Base-by-base conservation (phyloP, 305 asterid genomes). In the Nicotiana rustica region DNA sequence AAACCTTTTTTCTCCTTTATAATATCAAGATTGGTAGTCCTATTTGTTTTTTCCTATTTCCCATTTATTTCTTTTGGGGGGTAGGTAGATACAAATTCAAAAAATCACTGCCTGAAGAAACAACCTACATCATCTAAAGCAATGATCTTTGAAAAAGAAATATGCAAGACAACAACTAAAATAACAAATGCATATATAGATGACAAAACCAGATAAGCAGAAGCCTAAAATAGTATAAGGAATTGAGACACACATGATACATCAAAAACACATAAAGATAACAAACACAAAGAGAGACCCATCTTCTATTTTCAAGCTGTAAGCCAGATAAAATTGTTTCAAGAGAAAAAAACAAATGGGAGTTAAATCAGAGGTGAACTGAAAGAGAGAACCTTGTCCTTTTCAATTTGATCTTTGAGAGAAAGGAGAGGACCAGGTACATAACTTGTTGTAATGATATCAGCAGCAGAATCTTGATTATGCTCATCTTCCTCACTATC, bases 391-490 rank as follows among this genome's bases (percentile, higher is more conserved):
- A 92, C 97, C 97, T 93, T 86, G 87, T 93, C 95, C 88, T 92
- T 91, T 67, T 90, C 95, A 84, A 92, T 90, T 86, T 92, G 97
- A 6, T 88, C 95, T 85, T 90, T 92, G 85, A 91, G 97, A 84
- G 97, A 93, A 82, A 92, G 92, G 62, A 90, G 96, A 84, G 97
- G 96, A 41, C 97, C 91, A 66, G 95, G 97, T 82, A 84, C 93
- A 87, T 89, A 93, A 13, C 82, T 84, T 55, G 49, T 47, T 8
- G 68, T 57, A 52, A 10, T 76, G 2, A 41, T 41, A 41, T 41
- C 77, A 31, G 57, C 82, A 6, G 76, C 61, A 57, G 52, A n/a
- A 81, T 82, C 82, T 55, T 25, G 61, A 60, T 62, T 85, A 47
- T 77, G 71, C 33, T 81, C 73, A 77, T 82, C 86, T n/a, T 78